phyloP scores from a whole-genome alignment of 2,329 filamentous ascomycete genomes.

The Beauveria asiatica region DNA sequence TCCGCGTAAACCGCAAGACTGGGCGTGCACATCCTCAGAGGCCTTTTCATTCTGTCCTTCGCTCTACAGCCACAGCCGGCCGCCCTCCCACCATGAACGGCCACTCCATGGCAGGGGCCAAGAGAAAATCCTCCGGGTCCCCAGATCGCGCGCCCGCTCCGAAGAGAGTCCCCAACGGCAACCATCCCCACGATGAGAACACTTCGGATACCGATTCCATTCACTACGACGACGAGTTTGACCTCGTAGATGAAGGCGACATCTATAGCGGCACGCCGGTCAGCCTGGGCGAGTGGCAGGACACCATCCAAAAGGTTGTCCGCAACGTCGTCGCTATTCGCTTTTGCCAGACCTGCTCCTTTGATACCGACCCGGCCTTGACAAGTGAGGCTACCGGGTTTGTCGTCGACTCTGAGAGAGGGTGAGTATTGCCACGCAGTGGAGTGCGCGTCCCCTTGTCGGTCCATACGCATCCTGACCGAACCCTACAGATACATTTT shows the following conservation, averaged over 20 bases:
- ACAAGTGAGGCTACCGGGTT: conserved; percentile 96
- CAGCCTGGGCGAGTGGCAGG: conserved; percentile 70
- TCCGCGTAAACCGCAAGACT: neutral
- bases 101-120: conserved; percentile 33
- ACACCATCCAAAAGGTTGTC: conserved; percentile 88
- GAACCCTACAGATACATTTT: conserved; percentile 55
- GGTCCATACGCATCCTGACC: neutral
- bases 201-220: conserved; percentile 34
- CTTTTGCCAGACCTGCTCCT: conserved; percentile 95
- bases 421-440: conserved; percentile 39
- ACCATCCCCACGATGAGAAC: conserved; percentile 40
- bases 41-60: neutral
- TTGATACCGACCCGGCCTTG: conserved; percentile 91
- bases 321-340: conserved; percentile 97
- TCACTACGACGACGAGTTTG: conserved; percentile 33
- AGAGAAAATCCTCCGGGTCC: conserved; percentile 43
- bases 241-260: conserved; percentile 32
- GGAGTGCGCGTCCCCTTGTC: neutral
- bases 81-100: conserved; percentile 34
- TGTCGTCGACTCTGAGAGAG: conserved; percentile 88
- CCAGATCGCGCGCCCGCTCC: conserved; percentile 27
- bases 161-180: conserved; percentile 36
- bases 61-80: neutral
- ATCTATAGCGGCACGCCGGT: conserved; percentile 30
- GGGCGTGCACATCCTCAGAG: neutral